Evolutionary conservation across 2,329 filamentous ascomycete genomes (phyloP), one percentile per base, ranked within the genome.

Genomic region (Curvularia hawaiiensis): DNA sequence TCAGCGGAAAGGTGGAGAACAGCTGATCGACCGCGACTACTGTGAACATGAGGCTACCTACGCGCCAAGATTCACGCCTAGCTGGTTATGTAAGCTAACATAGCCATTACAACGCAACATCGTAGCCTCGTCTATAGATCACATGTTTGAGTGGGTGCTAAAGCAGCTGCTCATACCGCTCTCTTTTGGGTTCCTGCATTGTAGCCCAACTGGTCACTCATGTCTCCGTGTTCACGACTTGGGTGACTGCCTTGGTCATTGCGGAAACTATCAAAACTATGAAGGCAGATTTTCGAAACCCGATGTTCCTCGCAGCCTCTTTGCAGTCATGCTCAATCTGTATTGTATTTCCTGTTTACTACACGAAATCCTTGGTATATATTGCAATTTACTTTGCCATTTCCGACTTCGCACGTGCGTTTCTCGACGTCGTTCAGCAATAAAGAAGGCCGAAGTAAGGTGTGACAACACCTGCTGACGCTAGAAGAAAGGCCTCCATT

Each of bases 11-110:
- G 24, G 20, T 16, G 44, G 35, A 6, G 50, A 26, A 31, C 18
- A 30, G 54, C 30, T 41, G 28, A 16, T 1, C n/a, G 28, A 43
- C 24, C 35, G 49, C 35, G 6, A 39, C 38, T 33, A 44, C 43
- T 16, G 26, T n/a, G 20, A 35, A n/a, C 26, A 28, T 16, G 41
- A 56, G 43, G 41, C 44, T 46, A 47, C 28, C 44, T 40, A 47
- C 28, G 49, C 54, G 49, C 49, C 50, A 52, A 51, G 50, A 16
- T 44, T 20, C 43, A 52, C 18, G 33, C 22, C 33, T 20, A 31
- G 30, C 30, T 41, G 24, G 24, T 56, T 56, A 56, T 38, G 35
- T 56, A 56, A 56, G 50, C 50, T 18, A 10, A 8, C 24, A 44
- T 44, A 3, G 24, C 20, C 14, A 16, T 26, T 26, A 43, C 40